Conservation (phyloP, 164 flowering plant genomes). For the Nymphaea colorata region DNA sequence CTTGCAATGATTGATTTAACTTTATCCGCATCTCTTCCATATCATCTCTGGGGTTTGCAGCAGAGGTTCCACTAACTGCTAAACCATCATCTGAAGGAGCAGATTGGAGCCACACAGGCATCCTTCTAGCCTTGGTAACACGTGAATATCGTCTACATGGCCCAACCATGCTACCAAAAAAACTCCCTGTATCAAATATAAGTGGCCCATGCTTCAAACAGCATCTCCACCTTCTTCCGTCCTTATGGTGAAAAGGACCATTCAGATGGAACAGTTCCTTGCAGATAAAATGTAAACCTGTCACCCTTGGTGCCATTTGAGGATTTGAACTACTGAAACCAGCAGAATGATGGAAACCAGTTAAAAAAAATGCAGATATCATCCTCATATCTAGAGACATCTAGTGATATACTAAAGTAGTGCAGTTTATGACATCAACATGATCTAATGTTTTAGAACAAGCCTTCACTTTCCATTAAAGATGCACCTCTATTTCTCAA, state of each 20-base stretch:
- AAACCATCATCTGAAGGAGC: conserved; percentile 83
- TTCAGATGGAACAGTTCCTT: conserved; percentile 22
- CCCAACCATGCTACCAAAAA: conserved; percentile 13
- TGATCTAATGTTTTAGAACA: no score
- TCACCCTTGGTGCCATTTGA: conserved; percentile 24
- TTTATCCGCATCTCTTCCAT: conserved; percentile 61
- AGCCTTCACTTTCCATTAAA: no score
- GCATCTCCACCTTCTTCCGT: conserved; percentile 30
- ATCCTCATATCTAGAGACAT: not conserved
- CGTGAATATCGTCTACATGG: conserved; percentile 11
- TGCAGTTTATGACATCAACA: no score
- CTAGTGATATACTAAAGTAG: not conserved
- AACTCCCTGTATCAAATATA: conserved; percentile 14
- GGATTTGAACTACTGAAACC: conserved; percentile 49
- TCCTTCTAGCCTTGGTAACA: conserved; percentile 29
- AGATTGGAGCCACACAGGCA: conserved; percentile 13
- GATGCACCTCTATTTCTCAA: no score
- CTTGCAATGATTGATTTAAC: conserved; percentile 47
- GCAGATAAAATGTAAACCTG: conserved; percentile 17
- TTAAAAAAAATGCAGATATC: not conserved
- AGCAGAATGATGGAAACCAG: not conserved
- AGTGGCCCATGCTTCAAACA: conserved; percentile 16
- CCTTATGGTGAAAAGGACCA: conserved; percentile 17
- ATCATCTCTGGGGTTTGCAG: conserved; percentile 31
- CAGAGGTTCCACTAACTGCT: conserved; percentile 62